Base-by-base conservation (phyloP, 225 moss, liverwort and hornwort genomes). In the Antitrichia curtipendula region DNA sequence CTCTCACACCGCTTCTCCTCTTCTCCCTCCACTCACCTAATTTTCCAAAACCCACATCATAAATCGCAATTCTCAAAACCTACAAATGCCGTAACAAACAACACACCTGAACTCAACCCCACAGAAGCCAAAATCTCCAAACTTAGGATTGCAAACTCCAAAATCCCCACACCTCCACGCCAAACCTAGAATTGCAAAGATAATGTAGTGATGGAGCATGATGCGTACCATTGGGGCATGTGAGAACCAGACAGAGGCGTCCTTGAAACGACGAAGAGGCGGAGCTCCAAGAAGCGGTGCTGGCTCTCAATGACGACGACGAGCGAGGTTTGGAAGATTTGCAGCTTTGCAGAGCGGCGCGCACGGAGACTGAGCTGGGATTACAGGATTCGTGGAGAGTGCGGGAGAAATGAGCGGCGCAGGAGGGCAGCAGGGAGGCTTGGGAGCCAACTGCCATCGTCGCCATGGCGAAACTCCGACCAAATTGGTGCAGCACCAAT, bases 1-100 rank as follows among this genome's bases (percentile, higher is more conserved):
- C 96, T n/a, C 93, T 91, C 87, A 97, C 94, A 72, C 91, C 92
- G 58, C 40, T 63, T 71, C 86, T 87, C 87, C 85, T 91, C 49
- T 74, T 86, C 87, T 90, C 80, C 49, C 85, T 86, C 78, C 73
- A 79, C 56, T 90, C 83, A 47, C 90, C 94, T 92, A 78, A 74
- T 66, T 62, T 6, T 59, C 76, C 83, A 38, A 78, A 81, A 23
- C n/a, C 29, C 61, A 82, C 65, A 87, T 49, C 43, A 66, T 40
- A 54, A 70, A 82, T 36, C 84, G 41, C 73, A 88, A 81, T 78
- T 43, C 81, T 38, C 80, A n/a, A 83, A 41, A 58, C 16, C 16
- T 43, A 12, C 50, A 82, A 61, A 74, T 65, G 15, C 59, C 64
- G 16, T 5, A 72, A 86, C 22, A 43, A 78, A 59, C 41, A 11